These are phyloP conservation scores for Sutorius eximius DNA, from an alignment of 1,284 basidiomycete genomes.

Conservation along the genomic window DNA sequence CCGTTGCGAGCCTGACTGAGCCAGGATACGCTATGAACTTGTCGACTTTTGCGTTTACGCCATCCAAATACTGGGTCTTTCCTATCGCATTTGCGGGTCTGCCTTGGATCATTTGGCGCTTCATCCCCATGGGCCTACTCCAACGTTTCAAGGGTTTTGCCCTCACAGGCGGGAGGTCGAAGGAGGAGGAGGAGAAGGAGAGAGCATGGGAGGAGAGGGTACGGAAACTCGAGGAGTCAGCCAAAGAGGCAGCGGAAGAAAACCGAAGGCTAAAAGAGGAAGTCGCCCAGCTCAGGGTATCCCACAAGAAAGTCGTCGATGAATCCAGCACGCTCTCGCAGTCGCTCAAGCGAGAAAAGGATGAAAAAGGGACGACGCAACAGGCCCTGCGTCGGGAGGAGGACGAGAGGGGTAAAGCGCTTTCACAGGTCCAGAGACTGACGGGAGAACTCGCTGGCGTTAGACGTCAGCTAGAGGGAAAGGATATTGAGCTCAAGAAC, in stretches of 20 bases:
- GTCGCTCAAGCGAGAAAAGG: conserved; percentile 20
- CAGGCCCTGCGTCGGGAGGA: conserved; percentile 23
- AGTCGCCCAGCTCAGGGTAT: conserved; percentile 7
- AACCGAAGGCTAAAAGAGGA: conserved; percentile 21
- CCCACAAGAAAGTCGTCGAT: conserved; percentile 5
- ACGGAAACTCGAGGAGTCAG: conserved; percentile 18
- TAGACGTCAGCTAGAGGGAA: conserved; percentile 27
- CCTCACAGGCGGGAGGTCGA: conserved; percentile 7
- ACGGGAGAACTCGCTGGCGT: conserved; percentile 15
- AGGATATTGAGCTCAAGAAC: conserved; percentile 26
- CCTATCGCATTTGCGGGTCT: conserved; percentile 33
- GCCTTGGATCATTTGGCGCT: conserved; percentile 23
- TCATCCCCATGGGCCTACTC: conserved; percentile 7
- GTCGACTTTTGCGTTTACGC: conserved; percentile 29
- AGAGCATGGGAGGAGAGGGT: conserved; percentile 6
- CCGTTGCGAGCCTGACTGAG: conserved; percentile 19
- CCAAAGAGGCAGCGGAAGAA: conserved; percentile 10
- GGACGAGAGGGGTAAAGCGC: conserved; percentile 18
- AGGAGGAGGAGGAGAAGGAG: conserved; percentile 27
- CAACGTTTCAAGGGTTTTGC: background rate
- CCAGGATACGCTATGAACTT: conserved; percentile 29
- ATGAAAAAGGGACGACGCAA: conserved; percentile 11
- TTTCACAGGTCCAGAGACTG: conserved; percentile 16
- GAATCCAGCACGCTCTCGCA: conserved; percentile 12
- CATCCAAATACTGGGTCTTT: conserved; percentile 30